Base-by-base conservation (phyloP, 768 basidiomycete genomes). In the Erythrobasidium yunnanense region DNA sequence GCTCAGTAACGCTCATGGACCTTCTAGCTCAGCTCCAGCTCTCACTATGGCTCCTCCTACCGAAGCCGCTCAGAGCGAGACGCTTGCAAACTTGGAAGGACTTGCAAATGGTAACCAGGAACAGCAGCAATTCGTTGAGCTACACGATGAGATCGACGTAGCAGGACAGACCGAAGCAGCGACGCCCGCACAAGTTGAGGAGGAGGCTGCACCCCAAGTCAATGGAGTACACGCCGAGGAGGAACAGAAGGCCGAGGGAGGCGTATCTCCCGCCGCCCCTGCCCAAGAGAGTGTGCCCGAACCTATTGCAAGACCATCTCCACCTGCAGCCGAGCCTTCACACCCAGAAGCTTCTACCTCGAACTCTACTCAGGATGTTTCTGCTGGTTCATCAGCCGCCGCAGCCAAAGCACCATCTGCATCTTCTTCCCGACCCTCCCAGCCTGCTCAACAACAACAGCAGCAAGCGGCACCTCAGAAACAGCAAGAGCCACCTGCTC, bases 401-500 rank as follows among this genome's bases (percentile, higher is more conserved):
- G 70, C 76, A 29, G 29, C 51, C 13, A 27, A 56, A 8, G 35
- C 60, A 7, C 17, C 56, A 7, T 34, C 29, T 49, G 60, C 18
- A 7, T 5, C 65, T 1, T 65, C 72, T 17, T 65, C 56, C n/a
- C 23, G 55, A 29, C 68, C 73, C 32, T 56, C 66, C 20, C 33
- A 30, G 27, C 30, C 68, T 47, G 69, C 74, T n/a, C n/a, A n/a
- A n/a, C n/a, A n/a, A n/a, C n/a, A n/a, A n/a, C n/a, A n/a, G n/a
- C n/a, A n/a, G n/a, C n/a, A n/a, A n/a, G n/a, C 45, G 47, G 71
- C 29, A 23, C 74, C 8, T 68, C 78, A 6, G 66, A 51, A 8
- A 68, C 78, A 17, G 72, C 73, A 20, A 32, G 51, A 78, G 5
- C 73, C 76, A 8, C 78, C 80, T 4, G 69, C 74, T 4, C 80